Base-by-base conservation (phyloP, 2,329 filamentous ascomycete species). In the Aspergillus terreus region DNA sequence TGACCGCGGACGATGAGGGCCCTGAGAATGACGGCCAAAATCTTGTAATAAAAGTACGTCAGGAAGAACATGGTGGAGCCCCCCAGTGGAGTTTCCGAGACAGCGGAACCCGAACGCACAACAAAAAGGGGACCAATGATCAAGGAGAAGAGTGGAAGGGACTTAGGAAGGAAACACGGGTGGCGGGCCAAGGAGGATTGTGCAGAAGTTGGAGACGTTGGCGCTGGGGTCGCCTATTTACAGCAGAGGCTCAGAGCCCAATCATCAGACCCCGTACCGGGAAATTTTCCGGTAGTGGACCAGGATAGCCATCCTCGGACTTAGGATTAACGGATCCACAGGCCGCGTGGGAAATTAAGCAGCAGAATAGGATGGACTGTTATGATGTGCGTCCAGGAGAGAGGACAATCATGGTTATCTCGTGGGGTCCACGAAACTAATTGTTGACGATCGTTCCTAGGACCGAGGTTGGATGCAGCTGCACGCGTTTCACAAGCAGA, bases 11-110 rank as follows among this genome's bases (percentile, higher is more conserved):
- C 30, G 7, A 46, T 32, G 6, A 62, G 10, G 9, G 32, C 40
- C 47, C 61, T 55, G 23, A 64, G 38, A 4, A 62, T 23, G 10
- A 56, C 46, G 12, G 54, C 57, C 6, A 67, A 32, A 11, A 58
- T 41, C 48, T 60, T 64, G 48, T 58, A 58, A 40, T 57, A 63
- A 10, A 58, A 42, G 40, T 65, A 64, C 19, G 51, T 55, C 4
- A 62, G 44, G 27, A 51, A 53, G 2, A 55, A 56, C 59, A 63
- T 64, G 21, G 17, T 54, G 47, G 40, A 30, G 42, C 44, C 15
- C 27, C 5, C 5, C n/a, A 11, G 21, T 33, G 25, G 35, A 46
- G 42, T 40, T 17, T 33, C 14, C 10, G 25, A 27, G 27, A n/a
- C 32, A 23, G 9, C 17, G 23, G 33, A 14, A 27, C 6, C 14